These are phyloP conservation scores for Pholiota conissans DNA, from an alignment of 768 basidiomycete genomes.

Conservation along the genomic window DNA sequence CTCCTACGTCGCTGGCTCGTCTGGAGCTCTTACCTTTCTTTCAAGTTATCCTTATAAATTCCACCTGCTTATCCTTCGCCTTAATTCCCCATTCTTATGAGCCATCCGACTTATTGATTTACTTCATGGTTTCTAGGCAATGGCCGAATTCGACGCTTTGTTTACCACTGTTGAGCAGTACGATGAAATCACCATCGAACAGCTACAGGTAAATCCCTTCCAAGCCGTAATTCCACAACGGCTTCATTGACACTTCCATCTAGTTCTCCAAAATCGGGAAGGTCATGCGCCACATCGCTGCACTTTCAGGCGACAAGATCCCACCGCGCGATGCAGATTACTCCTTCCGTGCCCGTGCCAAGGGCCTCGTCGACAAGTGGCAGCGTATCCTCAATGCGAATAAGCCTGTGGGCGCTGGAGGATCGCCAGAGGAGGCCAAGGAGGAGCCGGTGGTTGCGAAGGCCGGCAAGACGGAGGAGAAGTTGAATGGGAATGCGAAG, in stretches of 20 bases:
- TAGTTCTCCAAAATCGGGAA: slow-evolving; percentile 83
- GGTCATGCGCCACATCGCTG: slow-evolving; percentile 86
- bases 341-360: slow-evolving; percentile 71
- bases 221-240: no score
- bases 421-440: slow-evolving; percentile 3
- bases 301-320: slow-evolving; percentile 51
- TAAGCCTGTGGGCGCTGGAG: slow-evolving; percentile 22
- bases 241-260: background rate
- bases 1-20: no score
- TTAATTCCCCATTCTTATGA: background rate
- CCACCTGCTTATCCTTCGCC: no score
- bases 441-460: background rate
- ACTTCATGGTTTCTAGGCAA: slow-evolving; percentile 50
- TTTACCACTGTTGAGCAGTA: slow-evolving; percentile 80
- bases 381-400: slow-evolving; percentile 50
- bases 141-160: slow-evolving; percentile 68
- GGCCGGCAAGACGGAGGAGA: background rate
- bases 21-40: no score
- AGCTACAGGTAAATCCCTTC: slow-evolving; percentile 47
- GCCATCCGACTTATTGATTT: background rate
- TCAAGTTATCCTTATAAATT: no score
- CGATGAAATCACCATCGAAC: slow-evolving; percentile 74
- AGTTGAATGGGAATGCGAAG: background rate
- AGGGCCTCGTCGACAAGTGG: slow-evolving; percentile 71
- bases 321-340: slow-evolving; percentile 64